Conservation (phyloP, 345 rosid species). For the Turnera subulata region DNA sequence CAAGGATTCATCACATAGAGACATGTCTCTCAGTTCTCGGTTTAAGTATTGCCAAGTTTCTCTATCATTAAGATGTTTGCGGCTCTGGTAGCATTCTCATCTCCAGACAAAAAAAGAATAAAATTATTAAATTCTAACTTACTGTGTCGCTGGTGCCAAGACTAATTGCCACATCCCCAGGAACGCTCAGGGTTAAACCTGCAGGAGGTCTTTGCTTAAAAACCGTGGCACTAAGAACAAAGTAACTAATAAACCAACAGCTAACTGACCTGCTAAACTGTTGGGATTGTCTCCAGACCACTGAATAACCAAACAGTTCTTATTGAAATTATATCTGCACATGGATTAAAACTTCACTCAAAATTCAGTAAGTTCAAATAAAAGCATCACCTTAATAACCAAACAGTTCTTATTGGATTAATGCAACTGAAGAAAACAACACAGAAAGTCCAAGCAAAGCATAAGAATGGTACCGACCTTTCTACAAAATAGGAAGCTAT, state of each 20-base stretch:
- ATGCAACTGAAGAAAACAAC: background rate
- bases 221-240: background rate
- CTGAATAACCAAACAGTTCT: slow-evolving; percentile 75
- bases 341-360: slow-evolving; percentile 3
- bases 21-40: too few species aligned
- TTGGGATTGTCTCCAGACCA: slow-evolving; percentile 99
- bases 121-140: slow-evolving; percentile 17
- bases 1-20: too few species aligned
- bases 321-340: slow-evolving; percentile 63
- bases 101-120: too few species aligned
- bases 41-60: too few species aligned
- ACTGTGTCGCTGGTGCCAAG: slow-evolving; percentile 96
- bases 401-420: background rate
- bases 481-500: slow-evolving; percentile 76
- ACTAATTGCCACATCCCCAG: slow-evolving; percentile 95
- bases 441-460: background rate
- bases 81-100: too few species aligned
- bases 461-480: slow-evolving; percentile 43
- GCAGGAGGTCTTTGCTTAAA: slow-evolving; percentile 15
- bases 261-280: slow-evolving; percentile 78
- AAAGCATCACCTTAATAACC: too few species aligned
- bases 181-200: slow-evolving; percentile 82
- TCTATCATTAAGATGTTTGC: too few species aligned
- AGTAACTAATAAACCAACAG: background rate
- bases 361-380: background rate